Conservation (phyloP, 176 grass and related monocot species). For the Paspalum notatum region DNA sequence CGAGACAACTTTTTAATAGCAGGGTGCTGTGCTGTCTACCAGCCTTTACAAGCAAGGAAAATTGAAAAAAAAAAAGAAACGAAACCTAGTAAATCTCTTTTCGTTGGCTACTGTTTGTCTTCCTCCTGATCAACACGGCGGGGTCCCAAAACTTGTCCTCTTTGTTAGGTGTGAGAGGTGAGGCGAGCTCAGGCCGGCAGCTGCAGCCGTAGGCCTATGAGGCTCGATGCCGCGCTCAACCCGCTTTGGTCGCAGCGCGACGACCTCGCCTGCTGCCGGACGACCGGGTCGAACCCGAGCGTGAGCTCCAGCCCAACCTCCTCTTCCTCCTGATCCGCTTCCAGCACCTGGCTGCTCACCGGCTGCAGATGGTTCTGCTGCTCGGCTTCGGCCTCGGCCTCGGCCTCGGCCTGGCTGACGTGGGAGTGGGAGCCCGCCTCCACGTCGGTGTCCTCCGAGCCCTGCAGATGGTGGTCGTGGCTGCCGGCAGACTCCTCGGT, state of each 20-base stretch:
- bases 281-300: slow-evolving; percentile 44
- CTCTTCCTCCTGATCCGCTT: not conserved
- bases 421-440: slow-evolving; percentile 53
- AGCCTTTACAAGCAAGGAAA: not conserved
- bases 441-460: slow-evolving; percentile 51
- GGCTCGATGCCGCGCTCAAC: slow-evolving; percentile 14
- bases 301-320: slow-evolving; percentile 55
- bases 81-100: slow-evolving; percentile 3
- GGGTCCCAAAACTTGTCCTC: slow-evolving; percentile 22
- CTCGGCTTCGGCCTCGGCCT: slow-evolving; percentile 36
- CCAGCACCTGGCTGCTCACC: not conserved
- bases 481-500: slow-evolving; percentile 52
- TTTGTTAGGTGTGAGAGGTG: not conserved
- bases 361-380: slow-evolving; percentile 2
- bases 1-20: not conserved
- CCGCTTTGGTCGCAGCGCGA: slow-evolving; percentile 11
- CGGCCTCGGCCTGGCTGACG: slow-evolving; percentile 61
- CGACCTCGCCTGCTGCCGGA: not conserved
- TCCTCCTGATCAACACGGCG: slow-evolving; percentile 14
- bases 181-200: slow-evolving; percentile 6
- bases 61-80: not conserved
- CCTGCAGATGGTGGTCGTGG: slow-evolving; percentile 25
- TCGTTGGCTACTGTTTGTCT: not conserved
- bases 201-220: slow-evolving; percentile 34
- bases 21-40: not conserved